Base-by-base conservation (phyloP, 2,329 filamentous ascomycete genomes). In the Diaporthe aspalathi region DNA sequence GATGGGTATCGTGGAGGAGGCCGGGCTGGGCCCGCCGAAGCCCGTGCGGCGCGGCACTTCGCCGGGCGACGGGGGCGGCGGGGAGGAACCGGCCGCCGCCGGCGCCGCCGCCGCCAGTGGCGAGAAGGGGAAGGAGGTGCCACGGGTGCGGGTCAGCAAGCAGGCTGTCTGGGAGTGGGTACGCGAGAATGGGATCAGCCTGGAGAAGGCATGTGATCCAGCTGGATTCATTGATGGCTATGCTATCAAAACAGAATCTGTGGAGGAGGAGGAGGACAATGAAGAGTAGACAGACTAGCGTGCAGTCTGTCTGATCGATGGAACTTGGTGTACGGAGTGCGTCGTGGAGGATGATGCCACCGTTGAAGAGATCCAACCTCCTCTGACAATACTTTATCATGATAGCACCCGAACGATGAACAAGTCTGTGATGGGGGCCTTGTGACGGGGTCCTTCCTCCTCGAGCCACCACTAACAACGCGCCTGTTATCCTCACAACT, bases 211-310 rank as follows among this genome's bases (percentile, higher is more conserved):
- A 1, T 93, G 96, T 67, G 91, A 93, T 79, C 88, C 91, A 6
- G 87, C 90, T 1, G 94, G 93, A 1, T 97, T 97, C 75, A 81
- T 92, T 8, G 89, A 91, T 73, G 87, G 89, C 67, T 93, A 92
- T 80, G 89, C 89, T 16, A 81, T 87, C 62, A 87, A 84, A 76
- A 73, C 76, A 35, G 80, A 78, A 5, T 79, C 79, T 70, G 78
- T 72, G 14, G 77, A 75, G 7, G 80, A 80, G 6, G 80, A 80
- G 17, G 81, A 79, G 14, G 83, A 83, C 32, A 8, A 38, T 8
- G 35, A 38, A 38, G 35, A 38, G 35, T 38, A 29, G 77, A 71
- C 4, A 29, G 77, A 71, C 4, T 16, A 53, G 50, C 35, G 66
- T 35, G 35, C 43, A 24, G 17, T 17, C 14, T 16, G 16, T 14